Conservation (phyloP, 2,329 filamentous ascomycete species). For the Plenodomus lindquistii region DNA sequence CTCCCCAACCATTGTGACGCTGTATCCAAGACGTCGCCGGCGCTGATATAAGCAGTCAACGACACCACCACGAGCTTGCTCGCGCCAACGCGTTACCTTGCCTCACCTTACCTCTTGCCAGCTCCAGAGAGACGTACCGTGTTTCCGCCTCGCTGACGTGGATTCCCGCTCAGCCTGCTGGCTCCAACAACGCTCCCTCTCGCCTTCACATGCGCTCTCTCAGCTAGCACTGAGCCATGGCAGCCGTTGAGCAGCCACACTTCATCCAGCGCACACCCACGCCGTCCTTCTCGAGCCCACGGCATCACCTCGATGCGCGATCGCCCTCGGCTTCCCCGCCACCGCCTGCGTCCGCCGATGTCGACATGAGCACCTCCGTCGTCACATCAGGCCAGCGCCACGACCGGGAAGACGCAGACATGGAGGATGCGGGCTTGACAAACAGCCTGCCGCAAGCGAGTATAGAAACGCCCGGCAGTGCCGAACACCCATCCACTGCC, state of each 20-base stretch:
- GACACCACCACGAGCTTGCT: neutral
- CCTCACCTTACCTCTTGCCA: too few relatives aligned
- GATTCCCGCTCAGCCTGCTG: neutral
- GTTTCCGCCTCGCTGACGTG: neutral
- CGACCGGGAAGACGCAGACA: slow-evolving; percentile 42
- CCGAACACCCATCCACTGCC: slow-evolving; percentile 5
- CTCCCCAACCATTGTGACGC: neutral
- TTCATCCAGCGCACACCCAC: slow-evolving; percentile 43
- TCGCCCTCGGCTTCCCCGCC: slow-evolving; percentile 33
- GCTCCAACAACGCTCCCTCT: neutral
- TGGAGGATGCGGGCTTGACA: slow-evolving; percentile 27
- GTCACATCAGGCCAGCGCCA: slow-evolving; percentile 41
- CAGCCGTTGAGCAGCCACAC: slow-evolving; percentile 36
- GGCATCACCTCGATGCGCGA: slow-evolving; percentile 34
- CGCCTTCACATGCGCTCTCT: slow-evolving; percentile 13
- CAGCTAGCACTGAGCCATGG: neutral
- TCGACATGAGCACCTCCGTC: slow-evolving; percentile 41
- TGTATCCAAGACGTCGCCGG: neutral
- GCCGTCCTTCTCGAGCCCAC: slow-evolving; percentile 37
- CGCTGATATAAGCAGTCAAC: neutral
- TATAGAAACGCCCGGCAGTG: slow-evolving; percentile 2
- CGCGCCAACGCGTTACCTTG: too few relatives aligned
- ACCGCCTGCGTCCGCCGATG: slow-evolving; percentile 26
- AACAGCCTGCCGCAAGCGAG: neutral
- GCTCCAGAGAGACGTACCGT: neutral